Base-by-base conservation (phyloP, 257 asterid genomes). In the Solanum piurae region DNA sequence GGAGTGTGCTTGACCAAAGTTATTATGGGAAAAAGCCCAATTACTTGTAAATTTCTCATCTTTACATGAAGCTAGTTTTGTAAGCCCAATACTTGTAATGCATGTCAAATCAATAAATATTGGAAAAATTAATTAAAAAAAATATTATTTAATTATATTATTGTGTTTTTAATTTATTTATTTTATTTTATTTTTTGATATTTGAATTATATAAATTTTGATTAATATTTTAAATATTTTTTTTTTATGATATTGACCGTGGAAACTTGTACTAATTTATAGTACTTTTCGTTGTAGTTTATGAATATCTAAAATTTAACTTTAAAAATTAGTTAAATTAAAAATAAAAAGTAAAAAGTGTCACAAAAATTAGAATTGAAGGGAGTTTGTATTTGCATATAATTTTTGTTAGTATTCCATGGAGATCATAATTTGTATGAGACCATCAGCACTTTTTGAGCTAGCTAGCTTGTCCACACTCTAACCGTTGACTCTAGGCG, bases 21-120 rank as follows among this genome's bases (percentile, higher is more conserved):
- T 23, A 89, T 90, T 42, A 89, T 12, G 89, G 89, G 40, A 90
- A 91, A 46, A 92, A 86, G 76, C 94, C 93, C 93, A 88, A 80
- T 20, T 91, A 91, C 52, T 87, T 90, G 83, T 93, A 91, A 76
- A 91, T 64, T 36, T 86, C 9, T 36, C 40, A 37, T 89, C 85
- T 84, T 83, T 90, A 27, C 92, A 93, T 13, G 84, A 88, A 46
- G 16, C 87, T 85, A 89, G 58, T 12, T 73, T 89, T 89, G 18
- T 2, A 55, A n/a, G 64, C 64, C 64, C 64, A 18, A 18, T 2
- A 55, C 64, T 55, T 55, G 64, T 55, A 55, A 55, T 55, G n/a
- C n/a, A 55, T 55, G 64, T 6, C 64, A 6, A 55, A 55, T 55
- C 64, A 18, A 55, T 52, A 52, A 16, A 52, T 49, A 16, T 16